These are phyloP conservation scores for Fusarium tuaranense DNA, from an alignment of 2,329 filamentous ascomycete species.

Conservation along the genomic window DNA sequence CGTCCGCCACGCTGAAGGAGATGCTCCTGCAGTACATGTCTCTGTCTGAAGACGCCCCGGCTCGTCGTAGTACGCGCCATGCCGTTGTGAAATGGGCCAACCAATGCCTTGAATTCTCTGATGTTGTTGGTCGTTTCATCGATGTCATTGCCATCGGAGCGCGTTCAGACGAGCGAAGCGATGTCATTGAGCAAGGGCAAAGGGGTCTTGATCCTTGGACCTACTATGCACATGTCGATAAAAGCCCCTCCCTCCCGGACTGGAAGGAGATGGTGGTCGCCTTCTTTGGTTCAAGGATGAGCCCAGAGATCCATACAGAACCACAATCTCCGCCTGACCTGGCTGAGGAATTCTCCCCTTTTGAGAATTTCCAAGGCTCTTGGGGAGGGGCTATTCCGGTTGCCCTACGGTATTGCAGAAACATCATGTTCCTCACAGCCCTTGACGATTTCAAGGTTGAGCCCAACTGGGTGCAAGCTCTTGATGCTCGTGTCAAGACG, in stretches of 20 bases:
- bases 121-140: slow-evolving; percentile 86
- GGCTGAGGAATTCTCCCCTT: slow-evolving; percentile 36
- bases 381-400: slow-evolving; percentile 70
- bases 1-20: slow-evolving; percentile 52
- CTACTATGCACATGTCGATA: slow-evolving; percentile 58
- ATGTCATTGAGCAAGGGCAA: slow-evolving; percentile 89
- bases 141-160: slow-evolving; percentile 84
- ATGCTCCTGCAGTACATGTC: slow-evolving; percentile 78
- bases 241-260: slow-evolving; percentile 57
- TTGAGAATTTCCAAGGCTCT: slow-evolving; percentile 61
- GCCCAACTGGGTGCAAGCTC: slow-evolving; percentile 85
- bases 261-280: slow-evolving; percentile 63
- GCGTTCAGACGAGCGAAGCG: slow-evolving; percentile 75
- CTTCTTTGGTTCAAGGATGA: slow-evolving; percentile 60
- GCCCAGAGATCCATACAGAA: slow-evolving; percentile 49
- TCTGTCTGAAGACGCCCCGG: slow-evolving; percentile 59
- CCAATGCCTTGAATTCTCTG: slow-evolving; percentile 82
- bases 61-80: slow-evolving; percentile 81
- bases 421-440: slow-evolving; percentile 64
- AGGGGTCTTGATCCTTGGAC: slow-evolving; percentile 83
- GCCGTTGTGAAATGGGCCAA: slow-evolving; percentile 91
- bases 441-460: slow-evolving; percentile 69
- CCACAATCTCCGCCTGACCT: slow-evolving; percentile 43
- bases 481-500: slow-evolving; percentile 79
- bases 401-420: slow-evolving; percentile 76